Evolutionary conservation across 805 yeast species (phyloP).

Genomic region (Debaryomyces prosopidis): DNA sequence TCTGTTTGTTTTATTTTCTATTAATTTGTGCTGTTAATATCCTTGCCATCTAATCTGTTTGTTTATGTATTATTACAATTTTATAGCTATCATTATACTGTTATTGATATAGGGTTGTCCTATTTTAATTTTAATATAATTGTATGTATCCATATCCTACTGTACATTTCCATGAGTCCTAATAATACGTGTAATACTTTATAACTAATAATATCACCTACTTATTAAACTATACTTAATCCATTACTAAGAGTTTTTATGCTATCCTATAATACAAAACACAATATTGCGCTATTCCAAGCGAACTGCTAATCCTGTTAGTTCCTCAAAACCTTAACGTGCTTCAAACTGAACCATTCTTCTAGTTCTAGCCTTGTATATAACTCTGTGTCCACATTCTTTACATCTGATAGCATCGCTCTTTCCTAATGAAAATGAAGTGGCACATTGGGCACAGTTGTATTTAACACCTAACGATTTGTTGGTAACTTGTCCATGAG

Average conservation of each 20-base stretch:
- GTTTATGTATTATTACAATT: neutral
- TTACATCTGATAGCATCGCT: constrained; percentile 97
- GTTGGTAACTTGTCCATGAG: constrained; percentile 73
- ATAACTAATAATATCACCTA: neutral
- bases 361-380: constrained; percentile 95
- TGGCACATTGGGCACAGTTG: constrained; percentile 95
- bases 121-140: neutral
- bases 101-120: neutral
- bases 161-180: neutral
- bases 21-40: neutral
- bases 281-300: neutral
- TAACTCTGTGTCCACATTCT: constrained; percentile 97
- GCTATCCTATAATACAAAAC: neutral
- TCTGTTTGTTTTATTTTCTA: neutral
- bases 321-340: constrained; percentile 24
- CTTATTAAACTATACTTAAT: no score
- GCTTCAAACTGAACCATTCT: constrained; percentile 75
- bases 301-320: neutral
- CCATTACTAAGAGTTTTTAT: neutral
- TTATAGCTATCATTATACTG: neutral
- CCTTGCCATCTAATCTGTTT: neutral
- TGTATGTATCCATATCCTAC: neutral
- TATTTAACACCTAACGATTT: constrained; percentile 83
- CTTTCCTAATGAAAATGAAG: constrained; percentile 81
- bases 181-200: neutral